These are phyloP conservation scores for Venturia carpophila DNA, from an alignment of 2,329 filamentous ascomycete genomes.

Conservation along the genomic window DNA sequence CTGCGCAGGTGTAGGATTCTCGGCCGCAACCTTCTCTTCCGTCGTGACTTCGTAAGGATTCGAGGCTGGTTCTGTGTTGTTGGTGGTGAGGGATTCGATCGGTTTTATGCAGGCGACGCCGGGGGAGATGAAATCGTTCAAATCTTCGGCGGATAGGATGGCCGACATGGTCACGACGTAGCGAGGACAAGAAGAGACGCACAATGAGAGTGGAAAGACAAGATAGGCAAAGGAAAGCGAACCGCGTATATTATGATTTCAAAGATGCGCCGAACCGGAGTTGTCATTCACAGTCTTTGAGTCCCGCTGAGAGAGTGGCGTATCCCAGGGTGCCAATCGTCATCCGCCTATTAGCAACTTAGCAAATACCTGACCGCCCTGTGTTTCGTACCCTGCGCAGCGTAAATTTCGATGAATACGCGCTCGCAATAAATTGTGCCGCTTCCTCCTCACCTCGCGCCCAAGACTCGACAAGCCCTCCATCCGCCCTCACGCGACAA, in stretches of 20 bases:
- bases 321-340: background rate
- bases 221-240: background rate
- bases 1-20: slow-evolving; percentile 63
- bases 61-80: slow-evolving; percentile 37
- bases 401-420: background rate
- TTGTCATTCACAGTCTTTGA: background rate
- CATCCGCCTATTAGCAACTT: background rate
- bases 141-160: slow-evolving; percentile 90
- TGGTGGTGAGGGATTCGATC: slow-evolving; percentile 75
- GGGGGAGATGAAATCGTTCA: slow-evolving; percentile 98
- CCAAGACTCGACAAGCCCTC: background rate
- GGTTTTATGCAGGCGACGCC: slow-evolving; percentile 98
- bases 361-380: background rate
- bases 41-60: slow-evolving; percentile 80
- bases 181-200: background rate
- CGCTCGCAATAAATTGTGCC: slow-evolving; percentile 4
- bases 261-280: background rate
- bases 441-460: background rate
- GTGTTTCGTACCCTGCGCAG: background rate
- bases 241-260: background rate
- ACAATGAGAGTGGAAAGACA: background rate
- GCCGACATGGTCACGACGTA: slow-evolving; percentile 65
- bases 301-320: slow-evolving; percentile 6
- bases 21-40: slow-evolving; percentile 61
- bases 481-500: background rate